Evolutionary conservation across 148 eudicot genomes (phyloP).

Genomic region (Salicornia ramosissima): DNA sequence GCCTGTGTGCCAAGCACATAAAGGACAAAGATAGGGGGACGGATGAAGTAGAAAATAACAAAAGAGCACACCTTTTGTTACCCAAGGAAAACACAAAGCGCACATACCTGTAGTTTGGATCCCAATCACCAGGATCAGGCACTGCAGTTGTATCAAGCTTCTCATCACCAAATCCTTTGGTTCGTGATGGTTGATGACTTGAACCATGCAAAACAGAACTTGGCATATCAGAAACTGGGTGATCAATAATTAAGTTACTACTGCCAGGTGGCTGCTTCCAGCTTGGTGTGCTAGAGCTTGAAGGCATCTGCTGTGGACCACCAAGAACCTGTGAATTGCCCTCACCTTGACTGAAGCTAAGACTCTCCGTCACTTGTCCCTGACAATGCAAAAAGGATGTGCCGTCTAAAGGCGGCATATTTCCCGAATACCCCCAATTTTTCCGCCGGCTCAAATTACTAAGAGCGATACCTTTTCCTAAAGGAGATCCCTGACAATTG

Average conservation of each 20-base stretch:
- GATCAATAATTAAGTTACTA: constrained; percentile 29
- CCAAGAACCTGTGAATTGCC: constrained; percentile 42
- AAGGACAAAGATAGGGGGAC: too few species aligned
- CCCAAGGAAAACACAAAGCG: constrained; percentile 7
- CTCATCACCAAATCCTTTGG: constrained; percentile 37
- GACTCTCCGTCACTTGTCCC: constrained; percentile 44
- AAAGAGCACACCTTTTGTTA: neutral
- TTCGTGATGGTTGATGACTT: constrained; percentile 31
- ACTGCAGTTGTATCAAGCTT: constrained; percentile 45
- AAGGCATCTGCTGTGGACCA: constrained; percentile 47
- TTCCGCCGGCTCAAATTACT: constrained; percentile 70
- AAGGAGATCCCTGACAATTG: constrained; percentile 73
- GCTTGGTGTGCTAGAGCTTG: constrained; percentile 38
- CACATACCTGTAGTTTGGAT: constrained; percentile 92
- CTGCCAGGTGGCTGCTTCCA: constrained; percentile 59
- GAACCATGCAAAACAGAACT: constrained; percentile 35
- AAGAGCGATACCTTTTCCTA: constrained; percentile 60
- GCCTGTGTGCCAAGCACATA: too few species aligned
- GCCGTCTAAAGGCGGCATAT: constrained; percentile 50
- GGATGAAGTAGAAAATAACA: constrained; percentile 3
- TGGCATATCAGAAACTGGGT: constrained; percentile 34
- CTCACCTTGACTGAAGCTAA: constrained; percentile 46
- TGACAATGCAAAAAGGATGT: constrained; percentile 52
- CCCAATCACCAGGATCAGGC: constrained; percentile 99
- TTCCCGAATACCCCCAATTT: constrained; percentile 59